Base-by-base conservation (phyloP, 768 basidiomycete species). In the Scleroderma citrinum region DNA sequence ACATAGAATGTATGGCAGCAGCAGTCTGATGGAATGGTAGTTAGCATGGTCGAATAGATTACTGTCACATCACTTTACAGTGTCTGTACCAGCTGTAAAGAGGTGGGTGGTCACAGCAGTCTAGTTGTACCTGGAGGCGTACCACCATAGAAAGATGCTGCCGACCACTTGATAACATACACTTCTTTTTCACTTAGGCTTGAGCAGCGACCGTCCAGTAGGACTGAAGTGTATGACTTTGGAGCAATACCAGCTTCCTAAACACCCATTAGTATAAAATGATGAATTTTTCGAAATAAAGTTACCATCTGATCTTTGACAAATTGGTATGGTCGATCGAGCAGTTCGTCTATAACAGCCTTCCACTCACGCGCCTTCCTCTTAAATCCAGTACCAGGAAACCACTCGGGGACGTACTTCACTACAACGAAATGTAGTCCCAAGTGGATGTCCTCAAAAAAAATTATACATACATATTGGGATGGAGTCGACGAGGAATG, bases 211-310 rank as follows among this genome's bases (percentile, higher is more conserved):
- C 66, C 71, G 55, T 84, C 75, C 20, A 86, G 71, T 48, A 82
- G 60, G 21, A 71, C 69, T 20, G 82, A 82, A 2, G 78, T 76
- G 59, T 81, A 83, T 7, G 82, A 86, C 13, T 53, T 39, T 4
- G 64, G 35, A 2, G 64, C 66, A 19, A 51, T 75, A 16, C 83
- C 82, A 48, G 77, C 72, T 29, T 72, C 74, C 85, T 87, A 42
- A 39, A 29, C 16, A 5, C 24, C 30, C 16, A 24, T 7, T 8
- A 23, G 37, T n/a, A 35, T 23, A 11, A 23, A 3, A 13, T 38
- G n/a, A 29, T 24, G 5, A 7, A 13, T 46, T 19, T 46, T 75
- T 3, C 7, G 20, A 37, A 14, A 17, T 13, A n/a, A n/a, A 42
- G 65, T 40, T 56, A 78, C 79, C 58, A 80, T 71, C 46, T 75